Conservation (phyloP, 805 yeast species). For the Sugiyamaella mastotermitis region DNA sequence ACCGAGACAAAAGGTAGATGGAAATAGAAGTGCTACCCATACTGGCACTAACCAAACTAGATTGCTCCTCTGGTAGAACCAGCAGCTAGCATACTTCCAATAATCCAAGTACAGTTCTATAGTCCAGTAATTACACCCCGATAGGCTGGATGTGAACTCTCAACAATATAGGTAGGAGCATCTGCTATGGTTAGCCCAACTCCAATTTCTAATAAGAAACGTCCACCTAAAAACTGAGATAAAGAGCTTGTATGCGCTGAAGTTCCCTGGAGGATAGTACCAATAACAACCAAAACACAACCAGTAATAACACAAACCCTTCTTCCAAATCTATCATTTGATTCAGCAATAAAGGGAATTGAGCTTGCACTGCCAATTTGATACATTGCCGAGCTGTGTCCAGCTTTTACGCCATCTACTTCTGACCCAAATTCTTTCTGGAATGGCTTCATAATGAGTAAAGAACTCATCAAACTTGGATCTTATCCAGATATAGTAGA, state of each 20-base stretch:
- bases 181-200: conserved; percentile 10
- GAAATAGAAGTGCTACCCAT: conserved; percentile 14
- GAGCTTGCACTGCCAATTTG: conserved; percentile 12
- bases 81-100: conserved; percentile 13
- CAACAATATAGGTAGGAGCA: conserved; percentile 16
- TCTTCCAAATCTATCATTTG: conserved; percentile 8
- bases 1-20: too few relatives aligned
- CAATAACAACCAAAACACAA: conserved; percentile 5
- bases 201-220: conserved; percentile 15
- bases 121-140: conserved; percentile 17
- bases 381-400: conserved; percentile 12
- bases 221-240: conserved; percentile 11
- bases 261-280: conserved; percentile 8
- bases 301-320: conserved; percentile 10
- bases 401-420: conserved; percentile 14
- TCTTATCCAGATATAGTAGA: conserved; percentile 16
- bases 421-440: conserved; percentile 11
- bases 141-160: conserved; percentile 15
- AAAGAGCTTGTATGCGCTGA: too few relatives aligned
- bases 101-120: conserved; percentile 13
- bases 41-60: conserved; percentile 13
- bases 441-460: conserved; percentile 10
- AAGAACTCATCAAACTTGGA: conserved; percentile 12
- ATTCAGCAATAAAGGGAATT: conserved; percentile 7
- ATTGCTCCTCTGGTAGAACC: conserved; percentile 12